Conservation (phyloP, 805 yeast species). For the Zygotorulaspora sp. region DNA sequence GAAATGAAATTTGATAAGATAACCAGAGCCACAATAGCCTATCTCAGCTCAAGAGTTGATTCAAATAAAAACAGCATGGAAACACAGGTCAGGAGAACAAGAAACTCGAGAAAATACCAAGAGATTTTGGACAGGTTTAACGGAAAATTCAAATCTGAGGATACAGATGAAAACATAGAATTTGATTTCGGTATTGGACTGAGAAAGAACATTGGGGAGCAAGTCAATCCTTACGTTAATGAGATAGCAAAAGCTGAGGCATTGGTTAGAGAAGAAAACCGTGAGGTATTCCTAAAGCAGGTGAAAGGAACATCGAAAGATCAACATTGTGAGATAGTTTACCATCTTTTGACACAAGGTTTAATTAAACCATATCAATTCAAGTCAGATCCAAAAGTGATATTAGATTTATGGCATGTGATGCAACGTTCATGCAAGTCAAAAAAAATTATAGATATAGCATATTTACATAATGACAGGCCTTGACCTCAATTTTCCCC, state of each 20-base stretch:
- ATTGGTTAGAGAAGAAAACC: conserved; percentile 17
- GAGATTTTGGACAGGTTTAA: conserved; percentile 26
- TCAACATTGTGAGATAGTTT: conserved; percentile 19
- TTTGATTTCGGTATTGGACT: conserved; percentile 14
- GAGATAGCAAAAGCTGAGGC: conserved; percentile 28
- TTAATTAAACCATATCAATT: conserved; percentile 27
- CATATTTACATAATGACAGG: conserved; percentile 34
- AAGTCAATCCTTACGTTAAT: conserved; percentile 25
- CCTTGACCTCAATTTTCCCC: conserved; percentile 36
- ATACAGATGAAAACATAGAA: conserved; percentile 14
- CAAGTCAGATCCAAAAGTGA: conserved; percentile 21
- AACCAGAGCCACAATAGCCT: conserved; percentile 12
- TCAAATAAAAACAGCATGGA: conserved; percentile 4
- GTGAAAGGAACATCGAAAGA: conserved; percentile 15
- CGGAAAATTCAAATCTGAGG: conserved; percentile 7
- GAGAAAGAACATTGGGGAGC: conserved; percentile 13
- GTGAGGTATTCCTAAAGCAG: conserved; percentile 12
- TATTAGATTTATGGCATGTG: conserved; percentile 23
- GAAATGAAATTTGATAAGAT: conserved; percentile 9
- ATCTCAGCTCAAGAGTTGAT: conserved; percentile 17
- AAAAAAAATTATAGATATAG: not conserved
- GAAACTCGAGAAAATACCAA: conserved; percentile 24
- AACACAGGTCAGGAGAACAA: conserved; percentile 22
- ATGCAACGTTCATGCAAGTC: not conserved
- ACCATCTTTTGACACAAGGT: conserved; percentile 18